Evolutionary conservation across 805 yeast species (phyloP).

Genomic region (Candida lessepsii): DNA sequence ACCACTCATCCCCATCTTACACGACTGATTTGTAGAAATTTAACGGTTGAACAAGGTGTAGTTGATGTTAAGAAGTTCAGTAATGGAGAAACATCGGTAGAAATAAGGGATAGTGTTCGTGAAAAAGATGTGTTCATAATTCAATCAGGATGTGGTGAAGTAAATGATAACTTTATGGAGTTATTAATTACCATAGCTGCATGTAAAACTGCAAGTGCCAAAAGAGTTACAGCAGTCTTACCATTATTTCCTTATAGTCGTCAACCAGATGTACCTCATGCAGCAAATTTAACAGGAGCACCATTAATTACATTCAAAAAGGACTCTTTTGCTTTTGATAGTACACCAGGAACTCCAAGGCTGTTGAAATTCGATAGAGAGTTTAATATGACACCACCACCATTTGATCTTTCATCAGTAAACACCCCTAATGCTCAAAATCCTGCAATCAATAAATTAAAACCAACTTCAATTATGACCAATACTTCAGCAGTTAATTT

Average conservation of each 20-base stretch:
- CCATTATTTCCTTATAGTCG: conserved; percentile 95
- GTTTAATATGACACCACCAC: conserved; percentile 14
- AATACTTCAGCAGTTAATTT: conserved; percentile 32
- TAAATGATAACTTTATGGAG: conserved; percentile 84
- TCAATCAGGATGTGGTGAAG: conserved; percentile 85
- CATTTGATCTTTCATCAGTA: conserved; percentile 7
- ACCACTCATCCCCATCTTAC: conserved; percentile 83
- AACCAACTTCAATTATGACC: conserved; percentile 29
- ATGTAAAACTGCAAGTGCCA: conserved; percentile 87
- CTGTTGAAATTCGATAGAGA: conserved; percentile 28
- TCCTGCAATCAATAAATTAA: conserved; percentile 4
- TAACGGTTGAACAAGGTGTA: conserved; percentile 71
- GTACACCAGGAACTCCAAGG: conserved; percentile 38
- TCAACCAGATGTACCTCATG: conserved; percentile 91
- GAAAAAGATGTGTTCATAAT: conserved; percentile 94
- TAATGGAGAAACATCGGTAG: conserved; percentile 93
- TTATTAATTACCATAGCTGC: conserved; percentile 83
- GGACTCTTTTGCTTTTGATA: conserved; percentile 46
- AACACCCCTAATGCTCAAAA: not conserved
- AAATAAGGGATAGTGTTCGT: conserved; percentile 83
- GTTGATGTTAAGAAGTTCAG: conserved; percentile 64
- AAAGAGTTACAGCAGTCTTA: conserved; percentile 82
- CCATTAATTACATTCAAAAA: conserved; percentile 45
- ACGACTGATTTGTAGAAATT: conserved; percentile 67
- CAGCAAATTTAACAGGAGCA: conserved; percentile 62